Evolutionary conservation across 2,329 filamentous ascomycete species (phyloP).

Genomic region (Hymenoscyphus albidus): DNA sequence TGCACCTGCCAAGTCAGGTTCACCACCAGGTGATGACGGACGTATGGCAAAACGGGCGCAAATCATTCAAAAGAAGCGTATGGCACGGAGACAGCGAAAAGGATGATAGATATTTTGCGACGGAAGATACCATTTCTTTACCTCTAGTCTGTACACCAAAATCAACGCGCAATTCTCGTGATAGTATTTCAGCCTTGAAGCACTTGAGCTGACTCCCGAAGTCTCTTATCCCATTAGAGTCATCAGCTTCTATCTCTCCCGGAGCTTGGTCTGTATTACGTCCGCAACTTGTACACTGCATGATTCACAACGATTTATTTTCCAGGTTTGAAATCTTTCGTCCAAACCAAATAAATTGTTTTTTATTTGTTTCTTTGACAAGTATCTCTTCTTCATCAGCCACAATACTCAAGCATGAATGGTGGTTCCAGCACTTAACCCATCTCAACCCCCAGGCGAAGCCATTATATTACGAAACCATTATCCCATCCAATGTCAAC

Average conservation of each 20-base stretch:
- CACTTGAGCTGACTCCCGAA: neutral
- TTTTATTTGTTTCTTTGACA: neutral
- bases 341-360: neutral
- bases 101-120: constrained; percentile 17
- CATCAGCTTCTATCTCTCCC: neutral
- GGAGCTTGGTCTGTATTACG: neutral
- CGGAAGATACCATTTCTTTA: constrained; percentile 12
- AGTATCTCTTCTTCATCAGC: neutral
- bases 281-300: neutral
- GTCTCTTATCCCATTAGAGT: neutral
- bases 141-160: neutral
- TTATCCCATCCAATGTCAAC: neutral
- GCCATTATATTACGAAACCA: neutral
- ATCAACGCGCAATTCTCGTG: neutral
- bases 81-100: constrained; percentile 60
- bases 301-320: neutral
- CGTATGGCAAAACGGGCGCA: constrained; percentile 61
- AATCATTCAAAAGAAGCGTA: constrained; percentile 81
- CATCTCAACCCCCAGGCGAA: neutral
- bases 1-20: constrained; percentile 31
- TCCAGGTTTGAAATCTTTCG: neutral
- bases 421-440: neutral
- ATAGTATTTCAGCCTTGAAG: neutral
- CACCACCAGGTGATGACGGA: constrained; percentile 45
- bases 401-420: neutral